Evolutionary conservation across 768 basidiomycete genomes (phyloP), one percentile per base, ranked within the genome.

Genomic region (Dioszegia aurantiaca): DNA sequence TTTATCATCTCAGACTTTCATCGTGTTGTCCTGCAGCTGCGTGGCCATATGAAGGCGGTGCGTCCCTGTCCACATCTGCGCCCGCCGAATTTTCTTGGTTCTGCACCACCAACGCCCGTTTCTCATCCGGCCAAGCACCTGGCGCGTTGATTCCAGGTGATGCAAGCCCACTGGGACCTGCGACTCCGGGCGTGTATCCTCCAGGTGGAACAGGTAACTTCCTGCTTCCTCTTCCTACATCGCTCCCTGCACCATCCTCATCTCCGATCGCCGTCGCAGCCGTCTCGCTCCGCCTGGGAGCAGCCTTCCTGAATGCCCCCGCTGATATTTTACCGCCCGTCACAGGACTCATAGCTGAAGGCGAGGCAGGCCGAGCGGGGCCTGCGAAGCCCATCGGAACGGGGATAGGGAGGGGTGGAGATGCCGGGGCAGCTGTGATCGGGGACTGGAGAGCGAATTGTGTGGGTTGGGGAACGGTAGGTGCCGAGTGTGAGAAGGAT

Each of bases 281-380:
- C 24, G 51, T 53, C 36, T 53, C 51, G 24, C 51, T 53, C 23
- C 51, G 51, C 10, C 64, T 62, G 37, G 60, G 58, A 4, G 58
- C 33, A 8, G 59, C 61, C 39, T 53, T 58, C 19, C 69, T 33
- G 47, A 72, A 72, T 23, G 70, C 70, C 16, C 67, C 70, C 9
- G 70, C 70, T 3, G 70, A 69, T 39, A 72, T 72, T 55, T 68
- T 72, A 19, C 70, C 70, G 2, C 63, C 66, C 1, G 48, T 49
- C 14, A 40, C 12, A 4, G 59, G 23, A 21, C 30, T 43, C 24
- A 46, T 12, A 24, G 47, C 17, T 30, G 46, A 12, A 19, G 45
- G 48, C 17, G 58, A 56, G 28, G 59, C 33, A 10, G 59, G 53
- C 12, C 52, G 58, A 6, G 12, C 26, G 3, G 33, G 23, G 17